A percentile compares a stretch with the other conserved stretches of the same genome.
These are phyloP conservation scores for Peniophora sp. DNA, from an alignment of 1,284 basidiomycete species.

Conservation along the genomic window DNA sequence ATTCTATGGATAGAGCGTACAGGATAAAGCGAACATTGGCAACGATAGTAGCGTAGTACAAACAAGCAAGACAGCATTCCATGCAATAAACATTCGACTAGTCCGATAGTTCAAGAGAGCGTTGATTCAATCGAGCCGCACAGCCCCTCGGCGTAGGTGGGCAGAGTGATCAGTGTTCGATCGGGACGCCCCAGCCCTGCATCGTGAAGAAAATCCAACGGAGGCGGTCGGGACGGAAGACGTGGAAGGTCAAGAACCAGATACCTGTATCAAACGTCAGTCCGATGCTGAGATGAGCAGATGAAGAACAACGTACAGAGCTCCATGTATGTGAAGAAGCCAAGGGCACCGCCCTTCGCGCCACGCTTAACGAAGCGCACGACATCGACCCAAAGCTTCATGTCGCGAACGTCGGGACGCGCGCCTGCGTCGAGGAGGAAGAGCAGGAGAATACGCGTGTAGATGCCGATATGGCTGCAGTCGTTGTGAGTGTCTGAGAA, in stretches of 20 bases:
- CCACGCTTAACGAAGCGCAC: slow-evolving; percentile 51
- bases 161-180: not conserved
- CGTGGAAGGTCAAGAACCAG: slow-evolving; percentile 41
- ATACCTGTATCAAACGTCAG: slow-evolving; percentile 23
- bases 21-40: too few relatives aligned
- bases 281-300: not conserved
- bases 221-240: slow-evolving; percentile 36
- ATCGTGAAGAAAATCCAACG: slow-evolving; percentile 42
- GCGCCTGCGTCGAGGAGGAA: slow-evolving; percentile 48
- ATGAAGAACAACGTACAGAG: slow-evolving; percentile 29
- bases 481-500: slow-evolving; percentile 10
- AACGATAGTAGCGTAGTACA: too few relatives aligned
- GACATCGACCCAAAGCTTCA: slow-evolving; percentile 61
- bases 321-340: slow-evolving; percentile 62
- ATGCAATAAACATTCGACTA: too few relatives aligned
- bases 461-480: slow-evolving; percentile 43
- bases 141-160: too few relatives aligned
- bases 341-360: slow-evolving; percentile 45
- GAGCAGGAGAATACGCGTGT: slow-evolving; percentile 50
- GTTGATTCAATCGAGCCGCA: too few relatives aligned
- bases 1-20: too few relatives aligned
- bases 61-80: too few relatives aligned
- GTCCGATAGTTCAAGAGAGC: too few relatives aligned
- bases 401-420: slow-evolving; percentile 44
- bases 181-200: slow-evolving; percentile 38